Percentiles rank a stretch among this genome's conserved stretches.
Conservation (phyloP, 2,329 filamentous ascomycete genomes). For the Rutstroemia sp. region DNA sequence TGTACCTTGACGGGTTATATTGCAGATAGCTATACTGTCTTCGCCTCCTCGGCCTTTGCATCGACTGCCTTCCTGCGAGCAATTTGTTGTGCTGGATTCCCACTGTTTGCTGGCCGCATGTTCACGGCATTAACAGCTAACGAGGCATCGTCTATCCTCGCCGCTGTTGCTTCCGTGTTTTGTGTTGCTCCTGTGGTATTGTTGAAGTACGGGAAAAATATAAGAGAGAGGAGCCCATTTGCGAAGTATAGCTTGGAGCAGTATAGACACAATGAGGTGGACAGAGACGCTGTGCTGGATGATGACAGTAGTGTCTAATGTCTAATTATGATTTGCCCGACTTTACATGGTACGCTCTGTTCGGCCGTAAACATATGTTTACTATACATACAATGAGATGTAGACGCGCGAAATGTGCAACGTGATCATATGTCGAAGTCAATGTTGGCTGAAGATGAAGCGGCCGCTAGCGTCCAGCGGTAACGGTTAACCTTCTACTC, state of each 20-base stretch:
- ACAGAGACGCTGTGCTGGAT: background rate
- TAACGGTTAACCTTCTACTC: too few species aligned
- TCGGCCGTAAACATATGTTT: too few species aligned
- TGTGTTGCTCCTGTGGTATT: constrained; percentile 33
- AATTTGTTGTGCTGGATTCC: constrained; percentile 33
- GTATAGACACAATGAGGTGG: background rate
- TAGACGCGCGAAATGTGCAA: too few species aligned
- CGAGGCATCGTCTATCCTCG: constrained; percentile 34
- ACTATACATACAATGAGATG: too few species aligned
- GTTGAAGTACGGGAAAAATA: constrained; percentile 28
- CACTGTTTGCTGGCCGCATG: constrained; percentile 35
- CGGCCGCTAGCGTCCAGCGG: too few species aligned
- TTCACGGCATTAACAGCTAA: constrained; percentile 34
- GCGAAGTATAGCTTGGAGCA: background rate
- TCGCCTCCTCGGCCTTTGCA: constrained; percentile 37
- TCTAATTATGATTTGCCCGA: too few species aligned
- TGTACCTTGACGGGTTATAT: constrained; percentile 35
- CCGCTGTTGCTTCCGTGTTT: constrained; percentile 34
- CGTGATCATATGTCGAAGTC: too few species aligned
- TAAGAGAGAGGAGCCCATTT: background rate
- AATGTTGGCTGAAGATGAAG: too few species aligned
- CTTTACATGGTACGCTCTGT: too few species aligned
- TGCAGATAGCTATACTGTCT: constrained; percentile 37
- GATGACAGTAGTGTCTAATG: background rate
- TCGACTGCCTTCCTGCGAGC: constrained; percentile 35